Evolutionary conservation across 768 basidiomycete species (phyloP), one percentile per base, ranked within the genome.

Genomic region (Gymnopilus junonius): DNA sequence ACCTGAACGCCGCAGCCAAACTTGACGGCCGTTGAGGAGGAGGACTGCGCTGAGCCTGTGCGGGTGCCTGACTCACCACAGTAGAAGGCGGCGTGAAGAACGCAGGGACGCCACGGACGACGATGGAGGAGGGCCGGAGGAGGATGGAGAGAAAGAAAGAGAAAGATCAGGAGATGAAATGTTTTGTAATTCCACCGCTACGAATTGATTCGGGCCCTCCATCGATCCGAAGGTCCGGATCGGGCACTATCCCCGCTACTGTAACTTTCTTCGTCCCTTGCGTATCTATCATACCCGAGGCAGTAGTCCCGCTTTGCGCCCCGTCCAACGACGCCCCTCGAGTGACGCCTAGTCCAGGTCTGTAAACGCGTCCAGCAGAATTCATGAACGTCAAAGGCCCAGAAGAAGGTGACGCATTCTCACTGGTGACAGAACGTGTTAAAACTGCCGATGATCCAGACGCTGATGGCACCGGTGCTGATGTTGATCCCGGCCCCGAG

Each of bases 191-290:
- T 21, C 25, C 29, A 55, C 12, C 20, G 34, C 54, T 34, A 35
- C 11, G 54, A 55, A 37, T 55, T 55, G 34, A 35, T 55, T 20
- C 39, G 14, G 23, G 29, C 54, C 54, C 54, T n/a, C 39, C 4
- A 55, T 55, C 54, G 54, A 55, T 55, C 54, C 54, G 54, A 55
- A n/a, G 32, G 39, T 55, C 54, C 54, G 54, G 54, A 39, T n/a
- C n/a, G 48, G 48, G 48, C 3, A 5, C 8, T 8, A 51, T 51
- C 48, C 27, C 48, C 48, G 48, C 48, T 51, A 29, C 48, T 29
- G 48, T 51, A 32, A 50, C n/a, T n/a, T 7, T 15, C 15, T 3
- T 21, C 17, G 14, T 46, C 20, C 25, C 25, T 29, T 51, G 48
- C 48, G 48, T 51, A 29, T 2, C 29, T 17, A 29, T 51, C 29